Evolutionary conservation across 2,329 filamentous ascomycete species (phyloP), one percentile per base, ranked within the genome.

Genomic region (Fusarium brachygibbosum): DNA sequence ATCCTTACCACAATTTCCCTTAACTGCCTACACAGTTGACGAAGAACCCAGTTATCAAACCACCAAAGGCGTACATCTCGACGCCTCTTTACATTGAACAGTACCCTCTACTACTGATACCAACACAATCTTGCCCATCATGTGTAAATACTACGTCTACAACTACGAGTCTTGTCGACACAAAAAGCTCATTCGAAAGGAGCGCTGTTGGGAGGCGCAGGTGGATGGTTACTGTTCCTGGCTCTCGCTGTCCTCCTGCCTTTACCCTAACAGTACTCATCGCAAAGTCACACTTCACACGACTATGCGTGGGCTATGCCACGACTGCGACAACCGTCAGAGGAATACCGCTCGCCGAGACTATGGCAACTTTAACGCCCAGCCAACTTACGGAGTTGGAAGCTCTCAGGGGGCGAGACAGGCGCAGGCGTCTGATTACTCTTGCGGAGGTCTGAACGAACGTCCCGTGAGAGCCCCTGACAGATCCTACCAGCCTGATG

Each of bases 131-230:
- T 11, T 16, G n/a, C 52, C 32, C 42, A 40, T 5, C 10, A 65
- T 65, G 62, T 65, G 62, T 13, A 17, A 51, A 12, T 19, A 42
- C 9, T 13, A 60, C 1, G 38, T 60, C 53, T 6, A 34, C 40
- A 13, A 25, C 6, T 65, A 65, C 40, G 35, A 46, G 14, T 28
- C 38, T 13, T 65, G 62, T 12, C 14, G n/a, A 6, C 62, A 65
- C 21, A 31, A 16, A 1, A 53, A 14, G 13, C 31, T 65, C 19
- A 14, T 38, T 13, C 7, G 32, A 11, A 52, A 31, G 3, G 12
- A 64, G 19, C 9, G n/a, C 1, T 64, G 61, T 29, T 64, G 59
- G 61, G 31, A 51, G 31, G 40, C 41, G n/a, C n/a, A 19, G 10
- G 42, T 56, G 31, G 46, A 60, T 7, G 11, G 12, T 6, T 21